Evolutionary conservation across 2,329 filamentous ascomycete genomes (phyloP), one percentile per base, ranked within the genome.

Genomic region (Aspergillus oerlinghausenensis): DNA sequence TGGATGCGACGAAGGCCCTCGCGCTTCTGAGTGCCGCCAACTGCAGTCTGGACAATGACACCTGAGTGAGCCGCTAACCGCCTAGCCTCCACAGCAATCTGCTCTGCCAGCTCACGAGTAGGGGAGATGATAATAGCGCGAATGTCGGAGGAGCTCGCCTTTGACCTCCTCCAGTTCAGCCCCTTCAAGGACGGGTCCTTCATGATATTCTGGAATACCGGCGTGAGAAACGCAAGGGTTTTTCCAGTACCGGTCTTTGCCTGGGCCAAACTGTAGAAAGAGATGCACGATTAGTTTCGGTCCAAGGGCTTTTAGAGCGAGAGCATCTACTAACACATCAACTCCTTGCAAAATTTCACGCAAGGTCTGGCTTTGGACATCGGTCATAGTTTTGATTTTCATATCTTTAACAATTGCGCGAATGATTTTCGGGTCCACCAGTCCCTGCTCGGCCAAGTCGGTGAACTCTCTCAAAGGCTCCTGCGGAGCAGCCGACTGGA

Each of bases 171-270:
- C 52, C 56, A 42, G 49, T 47, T 59, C 49, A 59, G 56, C 29
- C 53, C 56, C 35, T 67, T 84, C 35, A 95, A 81, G 0, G 77
- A 73, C 1, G 86, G 84, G 61, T 90, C 84, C 58, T 76, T 73
- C 59, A 96, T 78, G 68, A 96, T 89, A 58, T 86, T 87, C 72
- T 97, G 90, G 52, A 97, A 77, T 7, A 92, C 80, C 51, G 94
- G 94, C 6, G 97, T 77, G 25, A 99, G 81, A 79, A 97, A 99
- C 38, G 90, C 94, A 56, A 97, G 78, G 0, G 94, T 99, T 78
- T 99, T 99, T 71, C 94, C 94, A 3, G 94, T 97, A 71, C 94
- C 94, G 8, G 94, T 99, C 77, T 90, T 96, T 58, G 94, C 94
- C 78, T 97, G 94, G 49, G 93, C 94, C 63, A 97, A 82, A 65